A percentile compares a stretch with the other conserved stretches of the same genome.
Evolutionary conservation across 208 protist genomes (phyloP).

Genomic region (Porcisia deanei): DNA sequence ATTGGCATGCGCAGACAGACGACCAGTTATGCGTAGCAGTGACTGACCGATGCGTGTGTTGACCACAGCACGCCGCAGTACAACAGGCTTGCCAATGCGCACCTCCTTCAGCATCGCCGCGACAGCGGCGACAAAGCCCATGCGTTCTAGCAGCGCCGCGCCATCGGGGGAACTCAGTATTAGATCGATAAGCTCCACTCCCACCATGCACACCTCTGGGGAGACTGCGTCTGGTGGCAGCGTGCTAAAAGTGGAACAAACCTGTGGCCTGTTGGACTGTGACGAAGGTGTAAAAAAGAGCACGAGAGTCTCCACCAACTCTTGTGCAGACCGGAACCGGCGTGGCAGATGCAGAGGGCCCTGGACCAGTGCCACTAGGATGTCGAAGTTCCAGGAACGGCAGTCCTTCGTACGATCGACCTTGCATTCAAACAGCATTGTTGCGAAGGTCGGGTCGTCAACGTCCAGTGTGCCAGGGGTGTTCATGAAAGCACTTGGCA

Average conservation of each 20-base stretch:
- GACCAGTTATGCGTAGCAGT: slow-evolving; percentile 79
- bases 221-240: slow-evolving; percentile 43
- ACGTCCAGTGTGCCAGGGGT: slow-evolving; percentile 52
- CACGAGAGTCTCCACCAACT: slow-evolving; percentile 62
- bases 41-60: slow-evolving; percentile 64
- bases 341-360: slow-evolving; percentile 56
- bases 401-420: slow-evolving; percentile 48
- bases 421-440: slow-evolving; percentile 52
- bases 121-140: slow-evolving; percentile 53
- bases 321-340: slow-evolving; percentile 50
- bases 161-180: slow-evolving; percentile 78
- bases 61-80: slow-evolving; percentile 56
- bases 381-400: slow-evolving; percentile 71
- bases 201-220: slow-evolving; percentile 63
- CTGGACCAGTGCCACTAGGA: slow-evolving; percentile 76
- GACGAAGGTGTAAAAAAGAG: slow-evolving; percentile 70
- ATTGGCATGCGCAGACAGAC: slow-evolving; percentile 74
- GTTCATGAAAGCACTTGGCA: slow-evolving; percentile 31
- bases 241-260: slow-evolving; percentile 59
- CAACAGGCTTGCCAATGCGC: slow-evolving; percentile 41
- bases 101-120: slow-evolving; percentile 72
- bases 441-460: slow-evolving; percentile 61
- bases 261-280: slow-evolving; percentile 24
- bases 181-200: slow-evolving; percentile 74
- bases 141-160: slow-evolving; percentile 48